Evolutionary conservation across 345 rosid species (phyloP).

Genomic region (Conringia planisiliqua): DNA sequence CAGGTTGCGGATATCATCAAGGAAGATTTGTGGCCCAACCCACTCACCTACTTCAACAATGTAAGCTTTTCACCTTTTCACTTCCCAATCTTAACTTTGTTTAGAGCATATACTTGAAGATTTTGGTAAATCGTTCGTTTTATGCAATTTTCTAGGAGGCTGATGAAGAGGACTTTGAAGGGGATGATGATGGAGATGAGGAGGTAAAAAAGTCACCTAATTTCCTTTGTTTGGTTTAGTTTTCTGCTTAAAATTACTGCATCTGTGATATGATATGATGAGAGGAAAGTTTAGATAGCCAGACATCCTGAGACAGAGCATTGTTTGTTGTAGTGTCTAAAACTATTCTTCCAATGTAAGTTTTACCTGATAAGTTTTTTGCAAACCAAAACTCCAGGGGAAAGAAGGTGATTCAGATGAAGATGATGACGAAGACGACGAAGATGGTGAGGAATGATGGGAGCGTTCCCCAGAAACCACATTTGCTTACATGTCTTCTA

Average conservation of each 20-base stretch:
- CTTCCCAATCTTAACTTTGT: not conserved
- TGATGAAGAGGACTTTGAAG: conserved; percentile 66
- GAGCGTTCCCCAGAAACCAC: conserved; percentile 2
- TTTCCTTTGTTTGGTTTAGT: not conserved
- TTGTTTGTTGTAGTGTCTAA: not conserved
- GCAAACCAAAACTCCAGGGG: conserved; percentile 35
- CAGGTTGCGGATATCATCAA: conserved; percentile 92
- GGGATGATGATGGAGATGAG: conserved; percentile 46
- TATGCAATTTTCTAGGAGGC: conserved; percentile 47
- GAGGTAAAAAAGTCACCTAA: conserved; percentile 39
- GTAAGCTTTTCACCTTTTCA: conserved; percentile 37
- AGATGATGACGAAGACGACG: conserved; percentile 46
- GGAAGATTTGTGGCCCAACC: conserved; percentile 97
- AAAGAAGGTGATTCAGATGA: conserved; percentile 56
- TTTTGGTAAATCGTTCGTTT: not conserved
- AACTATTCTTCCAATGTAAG: not conserved
- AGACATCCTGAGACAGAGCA: not conserved
- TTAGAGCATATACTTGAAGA: not conserved
- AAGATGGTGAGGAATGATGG: conserved; percentile 32
- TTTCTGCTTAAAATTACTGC: not conserved
- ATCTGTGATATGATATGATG: not conserved
- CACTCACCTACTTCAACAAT: conserved; percentile 76
- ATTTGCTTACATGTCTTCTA: conserved; percentile 26
- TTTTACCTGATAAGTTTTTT: not conserved
- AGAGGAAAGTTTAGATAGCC: not conserved